A percentile compares a stretch with the other conserved stretches of the same genome.
These are phyloP conservation scores for Asterochloris erici DNA, from an alignment of 139 green algal genomes.

Conservation along the genomic window DNA sequence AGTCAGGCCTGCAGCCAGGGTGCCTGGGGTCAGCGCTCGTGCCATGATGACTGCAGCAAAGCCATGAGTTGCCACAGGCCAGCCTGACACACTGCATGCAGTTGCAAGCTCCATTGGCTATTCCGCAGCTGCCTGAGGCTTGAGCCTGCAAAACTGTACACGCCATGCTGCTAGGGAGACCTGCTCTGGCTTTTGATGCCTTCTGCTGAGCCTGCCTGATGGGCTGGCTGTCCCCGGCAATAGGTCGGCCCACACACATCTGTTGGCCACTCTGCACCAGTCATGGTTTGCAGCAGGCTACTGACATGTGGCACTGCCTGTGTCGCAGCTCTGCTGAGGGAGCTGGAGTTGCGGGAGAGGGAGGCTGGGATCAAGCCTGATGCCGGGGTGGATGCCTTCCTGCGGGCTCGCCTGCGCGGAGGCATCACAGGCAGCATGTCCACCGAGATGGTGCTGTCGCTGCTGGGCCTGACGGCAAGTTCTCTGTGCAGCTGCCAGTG, in stretches of 20 bases:
- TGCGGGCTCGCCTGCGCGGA: constrained; percentile 10
- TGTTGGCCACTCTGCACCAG: neutral
- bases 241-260: neutral
- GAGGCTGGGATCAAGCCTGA: constrained; percentile 21
- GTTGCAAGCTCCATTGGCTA: too few species aligned
- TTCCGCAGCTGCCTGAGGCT: too few species aligned
- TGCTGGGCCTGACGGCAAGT: constrained; percentile 27
- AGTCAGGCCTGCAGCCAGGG: neutral
- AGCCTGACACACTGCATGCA: too few species aligned
- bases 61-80: too few species aligned
- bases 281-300: neutral
- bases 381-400: constrained; percentile 19
- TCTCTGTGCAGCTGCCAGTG: too few species aligned
- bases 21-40: too few species aligned
- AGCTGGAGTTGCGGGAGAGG: constrained; percentile 22
- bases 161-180: too few species aligned
- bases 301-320: neutral
- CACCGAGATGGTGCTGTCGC: constrained; percentile 32
- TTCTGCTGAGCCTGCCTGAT: neutral
- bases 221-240: neutral
- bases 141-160: too few species aligned
- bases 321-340: constrained; percentile 24
- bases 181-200: too few species aligned
- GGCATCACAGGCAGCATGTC: constrained; percentile 18
- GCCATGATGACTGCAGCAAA: too few species aligned